Evolutionary conservation across 2,329 filamentous ascomycete species (phyloP).

Genomic region (Ceratocystis cacaofunesta): DNA sequence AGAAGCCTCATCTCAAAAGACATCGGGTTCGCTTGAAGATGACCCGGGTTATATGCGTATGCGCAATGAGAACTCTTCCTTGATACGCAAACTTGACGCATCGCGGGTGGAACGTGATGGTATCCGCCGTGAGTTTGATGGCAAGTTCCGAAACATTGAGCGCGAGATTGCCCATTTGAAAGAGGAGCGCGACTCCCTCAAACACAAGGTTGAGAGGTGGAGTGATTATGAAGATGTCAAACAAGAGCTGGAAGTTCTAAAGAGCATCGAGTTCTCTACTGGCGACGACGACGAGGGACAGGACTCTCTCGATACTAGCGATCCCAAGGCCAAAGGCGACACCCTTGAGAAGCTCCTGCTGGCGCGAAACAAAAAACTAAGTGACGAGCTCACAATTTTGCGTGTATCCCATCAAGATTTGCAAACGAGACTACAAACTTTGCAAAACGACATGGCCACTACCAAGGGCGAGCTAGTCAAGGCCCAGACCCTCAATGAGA

Average conservation of each 20-base stretch:
- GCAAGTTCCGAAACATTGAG: constrained; percentile 62
- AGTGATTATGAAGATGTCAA: constrained; percentile 93
- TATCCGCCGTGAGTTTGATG: constrained; percentile 61
- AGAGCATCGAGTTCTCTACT: constrained; percentile 93
- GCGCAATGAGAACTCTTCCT: constrained; percentile 81
- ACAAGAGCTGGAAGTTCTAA: constrained; percentile 87
- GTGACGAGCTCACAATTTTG: constrained; percentile 82
- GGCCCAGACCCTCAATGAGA: constrained; percentile 69
- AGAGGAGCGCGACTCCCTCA: constrained; percentile 67
- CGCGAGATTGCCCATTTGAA: constrained; percentile 59
- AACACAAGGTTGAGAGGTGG: constrained; percentile 72
- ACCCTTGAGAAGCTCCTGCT: constrained; percentile 82
- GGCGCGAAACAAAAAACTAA: constrained; percentile 89
- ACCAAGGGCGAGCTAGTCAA: constrained; percentile 79
- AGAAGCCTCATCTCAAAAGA: constrained; percentile 40
- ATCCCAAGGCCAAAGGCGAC: constrained; percentile 49
- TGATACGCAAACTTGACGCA: constrained; percentile 77
- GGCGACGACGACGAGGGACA: constrained; percentile 56
- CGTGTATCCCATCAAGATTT: constrained; percentile 90
- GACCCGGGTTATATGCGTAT: constrained; percentile 79
- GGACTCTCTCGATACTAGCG: constrained; percentile 19
- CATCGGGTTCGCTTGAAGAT: constrained; percentile 57
- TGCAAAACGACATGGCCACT: constrained; percentile 70
- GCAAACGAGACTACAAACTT: constrained; percentile 58
- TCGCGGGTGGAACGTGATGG: constrained; percentile 70